Conservation (phyloP, 331 rosid species). For the Arachis monticola region DNA sequence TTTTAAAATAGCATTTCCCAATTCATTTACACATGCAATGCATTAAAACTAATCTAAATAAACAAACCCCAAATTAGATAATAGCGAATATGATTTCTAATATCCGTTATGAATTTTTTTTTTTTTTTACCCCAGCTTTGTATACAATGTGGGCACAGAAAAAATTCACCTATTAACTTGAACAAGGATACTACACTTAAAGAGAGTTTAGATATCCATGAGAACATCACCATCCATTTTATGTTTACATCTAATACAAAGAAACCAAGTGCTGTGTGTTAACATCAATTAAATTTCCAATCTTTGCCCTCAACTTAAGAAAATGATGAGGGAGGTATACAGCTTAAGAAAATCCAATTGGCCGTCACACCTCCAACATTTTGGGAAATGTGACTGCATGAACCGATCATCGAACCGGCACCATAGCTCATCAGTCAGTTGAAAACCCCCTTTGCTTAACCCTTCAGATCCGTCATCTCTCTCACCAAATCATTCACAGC, state of each 20-base stretch:
- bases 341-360: conserved; percentile 12
- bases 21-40: too few species aligned
- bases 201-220: neutral
- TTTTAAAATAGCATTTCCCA: too few species aligned
- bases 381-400: conserved; percentile 37
- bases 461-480: conserved; percentile 46
- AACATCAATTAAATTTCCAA: neutral
- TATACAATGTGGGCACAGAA: neutral
- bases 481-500: conserved; percentile 55
- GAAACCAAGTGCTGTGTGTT: neutral
- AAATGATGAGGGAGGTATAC: conserved; percentile 14
- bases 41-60: too few species aligned
- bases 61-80: neutral
- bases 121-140: neutral
- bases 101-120: neutral
- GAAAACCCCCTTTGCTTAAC: neutral
- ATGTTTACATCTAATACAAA: neutral
- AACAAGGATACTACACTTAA: neutral
- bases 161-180: neutral
- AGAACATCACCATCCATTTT: neutral
- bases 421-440: conserved; percentile 21
- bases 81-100: neutral
- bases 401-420: conserved; percentile 27
- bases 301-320: neutral
- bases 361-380: conserved; percentile 31